Evolutionary conservation across 805 yeast species (phyloP).

Genomic region (Candida jianshihensis): DNA sequence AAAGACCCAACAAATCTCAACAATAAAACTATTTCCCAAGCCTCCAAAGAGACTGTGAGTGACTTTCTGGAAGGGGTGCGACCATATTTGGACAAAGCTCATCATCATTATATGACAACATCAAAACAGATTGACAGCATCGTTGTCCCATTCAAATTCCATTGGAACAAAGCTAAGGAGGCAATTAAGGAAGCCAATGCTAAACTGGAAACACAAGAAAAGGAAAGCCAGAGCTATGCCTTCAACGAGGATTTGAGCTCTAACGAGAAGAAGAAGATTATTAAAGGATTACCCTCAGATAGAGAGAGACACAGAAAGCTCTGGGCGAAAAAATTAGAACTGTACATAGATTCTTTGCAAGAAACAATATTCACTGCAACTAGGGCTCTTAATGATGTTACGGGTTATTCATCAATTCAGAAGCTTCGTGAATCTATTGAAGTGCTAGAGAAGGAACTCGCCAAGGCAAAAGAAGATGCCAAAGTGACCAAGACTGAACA

Average conservation of each 20-base stretch:
- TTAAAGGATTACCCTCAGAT: constrained; percentile 39
- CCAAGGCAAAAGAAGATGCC: constrained; percentile 40
- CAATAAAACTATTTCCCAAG: neutral
- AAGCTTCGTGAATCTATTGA: constrained; percentile 57
- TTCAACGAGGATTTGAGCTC: constrained; percentile 31
- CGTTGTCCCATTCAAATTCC: constrained; percentile 13
- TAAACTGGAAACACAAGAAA: constrained; percentile 30
- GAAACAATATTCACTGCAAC: constrained; percentile 55
- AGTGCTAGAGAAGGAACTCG: constrained; percentile 43
- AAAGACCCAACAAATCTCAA: too few relatives aligned
- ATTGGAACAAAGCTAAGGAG: constrained; percentile 23
- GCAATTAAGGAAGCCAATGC: constrained; percentile 31
- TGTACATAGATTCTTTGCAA: constrained; percentile 48
- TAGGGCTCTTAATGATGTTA: constrained; percentile 74
- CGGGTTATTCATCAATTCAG: constrained; percentile 85
- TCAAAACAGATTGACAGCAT: constrained; percentile 8
- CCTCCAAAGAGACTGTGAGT: constrained; percentile 2
- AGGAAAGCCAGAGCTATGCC: constrained; percentile 26
- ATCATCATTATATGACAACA: constrained; percentile 11
- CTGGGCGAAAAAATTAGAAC: constrained; percentile 39
- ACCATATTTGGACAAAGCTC: constrained; percentile 17
- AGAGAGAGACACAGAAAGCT: constrained; percentile 32
- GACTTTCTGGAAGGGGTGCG: constrained; percentile 11
- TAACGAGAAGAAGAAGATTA: constrained; percentile 15
- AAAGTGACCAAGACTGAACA: constrained; percentile 43